These are phyloP conservation scores for Lithocarpus polystachyus DNA, from an alignment of 306 rosid species.

Conservation along the genomic window DNA sequence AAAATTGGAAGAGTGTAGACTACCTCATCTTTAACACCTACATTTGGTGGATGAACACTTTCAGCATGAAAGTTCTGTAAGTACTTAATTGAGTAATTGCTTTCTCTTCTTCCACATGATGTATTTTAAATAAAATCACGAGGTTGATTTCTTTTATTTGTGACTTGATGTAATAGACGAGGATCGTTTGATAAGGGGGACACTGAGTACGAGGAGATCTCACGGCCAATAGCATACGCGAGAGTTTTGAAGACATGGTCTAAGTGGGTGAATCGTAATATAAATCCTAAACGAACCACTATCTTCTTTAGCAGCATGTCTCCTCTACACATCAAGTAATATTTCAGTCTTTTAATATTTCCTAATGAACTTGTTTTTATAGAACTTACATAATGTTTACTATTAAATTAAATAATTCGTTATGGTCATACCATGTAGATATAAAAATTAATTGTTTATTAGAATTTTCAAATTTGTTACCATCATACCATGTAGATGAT, in stretches of 20 bases:
- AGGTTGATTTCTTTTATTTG: conserved; percentile 1
- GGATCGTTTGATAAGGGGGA: conserved; percentile 83
- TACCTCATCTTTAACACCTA: conserved; percentile 86
- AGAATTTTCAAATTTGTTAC: too few species aligned
- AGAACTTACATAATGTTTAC: not conserved
- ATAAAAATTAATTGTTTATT: too few species aligned
- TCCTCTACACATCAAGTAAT: conserved; percentile 94
- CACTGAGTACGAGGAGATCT: conserved; percentile 69
- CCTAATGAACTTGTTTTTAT: not conserved
- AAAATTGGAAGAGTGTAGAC: conserved; percentile 74
- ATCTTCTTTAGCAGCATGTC: conserved; percentile 89
- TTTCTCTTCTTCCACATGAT: not conserved
- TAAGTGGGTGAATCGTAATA: conserved; percentile 69
- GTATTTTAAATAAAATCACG: conserved; percentile 2
- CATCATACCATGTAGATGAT: too few species aligned
- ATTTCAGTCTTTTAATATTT: not conserved
- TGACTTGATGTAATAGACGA: conserved; percentile 43
- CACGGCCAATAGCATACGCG: conserved; percentile 58
- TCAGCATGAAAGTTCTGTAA: conserved; percentile 82
- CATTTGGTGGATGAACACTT: conserved; percentile 99
- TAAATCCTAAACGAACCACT: conserved; percentile 71
- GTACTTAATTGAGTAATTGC: conserved; percentile 2
- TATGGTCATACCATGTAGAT: too few species aligned
- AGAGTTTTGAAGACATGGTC: conserved; percentile 82
- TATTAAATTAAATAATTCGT: too few species aligned